phyloP scores from a whole-genome alignment of 495 filamentous ascomycete species.

The Tuber magnatum region DNA sequence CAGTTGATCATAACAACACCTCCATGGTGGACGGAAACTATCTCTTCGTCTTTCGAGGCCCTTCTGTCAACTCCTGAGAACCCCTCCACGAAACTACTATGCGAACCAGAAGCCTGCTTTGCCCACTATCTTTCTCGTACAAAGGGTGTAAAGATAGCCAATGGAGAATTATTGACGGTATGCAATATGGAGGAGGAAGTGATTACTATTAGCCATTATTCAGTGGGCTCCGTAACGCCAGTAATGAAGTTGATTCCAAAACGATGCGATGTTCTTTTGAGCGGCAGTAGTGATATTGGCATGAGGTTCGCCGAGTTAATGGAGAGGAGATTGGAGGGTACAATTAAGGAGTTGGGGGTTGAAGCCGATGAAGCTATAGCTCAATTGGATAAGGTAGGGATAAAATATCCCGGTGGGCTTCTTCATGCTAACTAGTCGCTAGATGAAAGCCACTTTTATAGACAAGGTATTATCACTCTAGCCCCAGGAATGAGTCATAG shows the following conservation, averaged over 20 bases:
- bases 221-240: neutral
- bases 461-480: neutral
- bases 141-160: neutral
- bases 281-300: neutral
- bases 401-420: neutral
- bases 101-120: neutral
- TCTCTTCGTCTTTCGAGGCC: conserved; percentile 1
- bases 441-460: conserved; percentile 2
- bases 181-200: conserved; percentile 3
- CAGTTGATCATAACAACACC: neutral
- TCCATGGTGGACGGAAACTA: neutral
- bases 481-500: neutral
- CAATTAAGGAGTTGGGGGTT: neutral
- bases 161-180: neutral
- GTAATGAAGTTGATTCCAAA: neutral
- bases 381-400: neutral
- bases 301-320: neutral
- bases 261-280: conserved; percentile 1
- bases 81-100: neutral
- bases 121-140: neutral
- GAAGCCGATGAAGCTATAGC: neutral
- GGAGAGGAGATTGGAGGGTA: neutral
- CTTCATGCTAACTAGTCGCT: neutral
- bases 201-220: neutral
- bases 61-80: neutral